Evolutionary conservation across 1,284 basidiomycete genomes (phyloP).

Genomic region (Microbotryum silenes-acaulis): DNA sequence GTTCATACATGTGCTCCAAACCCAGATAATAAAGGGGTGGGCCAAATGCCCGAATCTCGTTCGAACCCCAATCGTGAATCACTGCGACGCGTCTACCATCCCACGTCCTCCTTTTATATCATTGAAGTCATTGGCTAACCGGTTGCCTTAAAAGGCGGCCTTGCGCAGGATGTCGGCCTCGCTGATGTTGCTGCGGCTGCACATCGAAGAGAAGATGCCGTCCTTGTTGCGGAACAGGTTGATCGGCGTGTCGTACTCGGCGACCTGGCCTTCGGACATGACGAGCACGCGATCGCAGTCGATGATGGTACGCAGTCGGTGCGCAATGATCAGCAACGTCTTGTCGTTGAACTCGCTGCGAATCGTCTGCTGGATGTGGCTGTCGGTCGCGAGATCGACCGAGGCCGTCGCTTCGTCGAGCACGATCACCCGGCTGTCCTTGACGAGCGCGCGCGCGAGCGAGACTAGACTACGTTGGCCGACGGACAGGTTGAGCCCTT

Average conservation of each 20-base stretch:
- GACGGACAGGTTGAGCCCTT: slow-evolving; percentile 67
- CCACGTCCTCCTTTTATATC: background rate
- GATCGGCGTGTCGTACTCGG: slow-evolving; percentile 49
- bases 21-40: background rate
- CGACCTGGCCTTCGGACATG: slow-evolving; percentile 60
- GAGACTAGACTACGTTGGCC: slow-evolving; percentile 67
- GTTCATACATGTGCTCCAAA: background rate
- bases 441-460: slow-evolving; percentile 70
- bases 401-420: slow-evolving; percentile 56
- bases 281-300: slow-evolving; percentile 68
- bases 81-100: background rate
- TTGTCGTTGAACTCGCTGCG: slow-evolving; percentile 67
- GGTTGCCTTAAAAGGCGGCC: no score
- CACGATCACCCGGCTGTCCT: slow-evolving; percentile 65
- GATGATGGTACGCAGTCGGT: slow-evolving; percentile 66
- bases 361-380: slow-evolving; percentile 79
- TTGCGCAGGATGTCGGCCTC: no score
- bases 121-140: no score
- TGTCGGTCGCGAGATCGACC: slow-evolving; percentile 58
- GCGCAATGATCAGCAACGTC: slow-evolving; percentile 48
- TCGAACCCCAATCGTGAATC: background rate
- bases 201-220: slow-evolving; percentile 28
- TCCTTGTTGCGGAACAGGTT: slow-evolving; percentile 16
- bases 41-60: background rate
- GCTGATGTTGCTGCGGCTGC: no score